Conservation (phyloP, 805 yeast genomes). For the Hanseniaspora clermontiae region DNA sequence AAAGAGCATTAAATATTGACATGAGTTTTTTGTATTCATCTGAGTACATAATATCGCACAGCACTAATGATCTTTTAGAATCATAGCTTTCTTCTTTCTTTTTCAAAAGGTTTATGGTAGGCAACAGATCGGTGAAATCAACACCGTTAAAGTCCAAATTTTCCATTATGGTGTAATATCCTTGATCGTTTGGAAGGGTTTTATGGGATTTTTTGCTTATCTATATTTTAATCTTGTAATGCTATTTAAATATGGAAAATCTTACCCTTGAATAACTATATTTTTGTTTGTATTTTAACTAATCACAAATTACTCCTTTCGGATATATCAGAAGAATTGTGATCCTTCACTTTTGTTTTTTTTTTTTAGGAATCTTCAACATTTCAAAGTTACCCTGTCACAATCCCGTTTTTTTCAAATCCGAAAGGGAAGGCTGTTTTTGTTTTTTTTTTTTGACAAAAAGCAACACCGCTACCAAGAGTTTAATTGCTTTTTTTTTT, state of each 20-base stretch:
- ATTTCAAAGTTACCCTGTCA: too few relatives aligned
- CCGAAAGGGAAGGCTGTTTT: too few relatives aligned
- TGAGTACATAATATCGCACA: constrained; percentile 8
- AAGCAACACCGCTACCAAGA: not conserved
- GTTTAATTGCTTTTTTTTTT: not conserved
- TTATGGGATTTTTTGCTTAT: not conserved
- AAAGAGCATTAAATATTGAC: constrained; percentile 30
- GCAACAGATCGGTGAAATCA: constrained; percentile 4
- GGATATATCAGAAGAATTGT: not conserved
- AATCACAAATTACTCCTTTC: not conserved
- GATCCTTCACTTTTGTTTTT: too few relatives aligned
- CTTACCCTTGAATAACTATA: too few relatives aligned
- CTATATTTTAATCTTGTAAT: not conserved
- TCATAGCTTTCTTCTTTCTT: not conserved
- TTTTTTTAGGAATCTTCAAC: not conserved
- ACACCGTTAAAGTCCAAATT: not conserved
- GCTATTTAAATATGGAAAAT: not conserved
- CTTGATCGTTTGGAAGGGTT: not conserved
- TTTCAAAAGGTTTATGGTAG: not conserved
- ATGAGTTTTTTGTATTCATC: constrained; percentile 1
- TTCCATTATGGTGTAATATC: not conserved
- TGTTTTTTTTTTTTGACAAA: too few relatives aligned
- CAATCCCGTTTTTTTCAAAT: too few relatives aligned
- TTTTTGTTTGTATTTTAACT: too few relatives aligned
- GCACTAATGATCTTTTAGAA: not conserved